A percentile compares a stretch with the other conserved stretches of the same genome.
Conservation (phyloP, 306 rosid genomes). For the Acacia confusa region DNA sequence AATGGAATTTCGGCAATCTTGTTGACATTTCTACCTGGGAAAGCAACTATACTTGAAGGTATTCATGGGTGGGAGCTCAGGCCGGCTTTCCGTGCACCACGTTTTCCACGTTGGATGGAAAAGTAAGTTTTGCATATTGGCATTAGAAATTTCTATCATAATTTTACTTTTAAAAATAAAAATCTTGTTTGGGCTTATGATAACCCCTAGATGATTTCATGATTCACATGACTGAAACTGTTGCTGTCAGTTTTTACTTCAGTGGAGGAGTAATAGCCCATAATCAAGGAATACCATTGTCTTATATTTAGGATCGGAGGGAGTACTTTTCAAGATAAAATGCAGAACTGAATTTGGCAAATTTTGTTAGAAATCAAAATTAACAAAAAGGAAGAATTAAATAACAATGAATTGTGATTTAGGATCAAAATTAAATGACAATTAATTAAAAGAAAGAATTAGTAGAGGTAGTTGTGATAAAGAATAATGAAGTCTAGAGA, state of each 20-base stretch:
- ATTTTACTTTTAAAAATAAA: not conserved
- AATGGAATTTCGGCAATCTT: slow-evolving; percentile 84
- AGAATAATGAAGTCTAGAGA: not conserved
- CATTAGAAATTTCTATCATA: slow-evolving; percentile 3
- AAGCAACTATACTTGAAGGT: slow-evolving; percentile 77
- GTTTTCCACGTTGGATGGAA: slow-evolving; percentile 93
- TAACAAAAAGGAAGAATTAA: not conserved
- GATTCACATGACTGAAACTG: not conserved
- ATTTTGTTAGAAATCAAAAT: not conserved
- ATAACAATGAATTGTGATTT: not conserved
- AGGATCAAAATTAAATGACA: not conserved
- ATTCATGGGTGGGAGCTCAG: slow-evolving; percentile 93
- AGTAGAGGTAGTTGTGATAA: not conserved
- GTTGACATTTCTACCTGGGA: slow-evolving; percentile 73
- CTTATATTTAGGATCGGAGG: no score
- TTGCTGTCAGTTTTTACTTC: not conserved
- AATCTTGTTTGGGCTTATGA: not conserved
- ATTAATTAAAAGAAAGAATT: not conserved
- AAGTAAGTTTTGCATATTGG: slow-evolving; percentile 46
- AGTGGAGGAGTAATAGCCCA: not conserved
- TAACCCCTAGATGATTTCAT: slow-evolving; percentile 6
- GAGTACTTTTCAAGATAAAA: not conserved
- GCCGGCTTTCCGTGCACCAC: slow-evolving; percentile 85
- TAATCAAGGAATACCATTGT: not conserved
- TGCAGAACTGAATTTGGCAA: not conserved